Conservation (phyloP, 176 grass and related monocot genomes). For the Avena atlantica region DNA sequence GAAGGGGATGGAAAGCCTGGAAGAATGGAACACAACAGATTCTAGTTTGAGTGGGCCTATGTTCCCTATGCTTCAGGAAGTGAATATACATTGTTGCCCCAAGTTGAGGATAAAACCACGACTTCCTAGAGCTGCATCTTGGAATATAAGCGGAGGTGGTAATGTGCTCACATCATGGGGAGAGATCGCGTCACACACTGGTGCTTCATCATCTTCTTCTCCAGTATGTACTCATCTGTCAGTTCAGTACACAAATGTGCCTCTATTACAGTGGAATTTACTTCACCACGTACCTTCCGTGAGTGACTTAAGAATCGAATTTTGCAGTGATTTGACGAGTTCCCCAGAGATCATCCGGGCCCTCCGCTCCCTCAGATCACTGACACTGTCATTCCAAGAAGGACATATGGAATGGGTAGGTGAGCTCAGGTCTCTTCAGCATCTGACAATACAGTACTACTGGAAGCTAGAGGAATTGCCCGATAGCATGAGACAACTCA, state of each 20-base stretch:
- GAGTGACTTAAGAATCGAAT: conserved; percentile 5
- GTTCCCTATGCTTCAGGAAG: background rate
- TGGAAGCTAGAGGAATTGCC: background rate
- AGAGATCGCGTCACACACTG: background rate
- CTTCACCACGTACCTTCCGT: background rate
- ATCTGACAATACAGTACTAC: background rate
- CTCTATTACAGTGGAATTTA: background rate
- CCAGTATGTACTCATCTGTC: background rate
- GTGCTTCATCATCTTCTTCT: background rate
- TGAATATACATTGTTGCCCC: conserved; percentile 4
- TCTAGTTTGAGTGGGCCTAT: background rate
- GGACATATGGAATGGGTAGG: background rate
- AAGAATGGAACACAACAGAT: background rate
- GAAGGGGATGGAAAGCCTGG: background rate
- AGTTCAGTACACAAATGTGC: background rate
- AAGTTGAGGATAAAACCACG: conserved; percentile 4
- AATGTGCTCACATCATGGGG: background rate
- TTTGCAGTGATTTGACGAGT: background rate
- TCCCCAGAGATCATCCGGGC: background rate
- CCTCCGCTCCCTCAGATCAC: background rate
- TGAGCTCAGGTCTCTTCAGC: background rate
- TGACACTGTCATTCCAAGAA: background rate
- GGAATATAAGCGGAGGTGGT: conserved; percentile 4
- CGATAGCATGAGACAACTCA: background rate
- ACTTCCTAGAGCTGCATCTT: background rate